Base-by-base conservation (phyloP, 2,329 filamentous ascomycete genomes). In the Aschersonia sp. region DNA sequence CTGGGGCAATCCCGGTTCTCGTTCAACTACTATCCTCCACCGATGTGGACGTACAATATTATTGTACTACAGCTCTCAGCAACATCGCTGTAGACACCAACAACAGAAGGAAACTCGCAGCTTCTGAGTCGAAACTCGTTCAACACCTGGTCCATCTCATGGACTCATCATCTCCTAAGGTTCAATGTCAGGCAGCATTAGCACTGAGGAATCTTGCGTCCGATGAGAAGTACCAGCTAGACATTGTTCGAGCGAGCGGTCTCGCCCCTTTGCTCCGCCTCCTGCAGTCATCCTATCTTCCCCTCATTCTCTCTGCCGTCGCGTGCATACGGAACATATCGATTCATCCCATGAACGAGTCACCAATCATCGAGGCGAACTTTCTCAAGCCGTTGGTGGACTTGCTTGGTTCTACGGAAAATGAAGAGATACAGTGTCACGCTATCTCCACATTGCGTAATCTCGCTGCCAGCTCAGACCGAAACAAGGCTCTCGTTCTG, bases 241-340 rank as follows among this genome's bases (percentile, higher is more conserved):
- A 98, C 61, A 97, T 98, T 57, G 92, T 98, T 40, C 82, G 89
- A 52, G 85, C 89, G 42, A 82, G 85, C 54, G 92, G 92, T 30
- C 77, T 98, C 20, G 78, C 80, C 44, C 88, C 91, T 32, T 77
- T 98, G 44, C 77, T 97, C 47, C 84, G 87, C 54, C 82, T 98
- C 20, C 75, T 98, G 28, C 89, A 96, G 65, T 96, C 91, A 1
- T 94, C 89, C 9, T 97, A 97, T 58, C 80, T 97, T 7, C 92
- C 92, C 9, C 78, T 98, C 48, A 97, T 97, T 51, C 80, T 97
- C 40, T 97, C 91, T 28, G 92, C 92, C 44, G 92, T 98, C 53
- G 92, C 92, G 45, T 98, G 92, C 62, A 98, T 98, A 63, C 85
- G 92, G 58, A 98, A 98, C 65, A 98, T 98, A 55, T 97, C 91